phyloP scores from a whole-genome alignment of 768 basidiomycete genomes.

The Boletus vermiculosoides region DNA sequence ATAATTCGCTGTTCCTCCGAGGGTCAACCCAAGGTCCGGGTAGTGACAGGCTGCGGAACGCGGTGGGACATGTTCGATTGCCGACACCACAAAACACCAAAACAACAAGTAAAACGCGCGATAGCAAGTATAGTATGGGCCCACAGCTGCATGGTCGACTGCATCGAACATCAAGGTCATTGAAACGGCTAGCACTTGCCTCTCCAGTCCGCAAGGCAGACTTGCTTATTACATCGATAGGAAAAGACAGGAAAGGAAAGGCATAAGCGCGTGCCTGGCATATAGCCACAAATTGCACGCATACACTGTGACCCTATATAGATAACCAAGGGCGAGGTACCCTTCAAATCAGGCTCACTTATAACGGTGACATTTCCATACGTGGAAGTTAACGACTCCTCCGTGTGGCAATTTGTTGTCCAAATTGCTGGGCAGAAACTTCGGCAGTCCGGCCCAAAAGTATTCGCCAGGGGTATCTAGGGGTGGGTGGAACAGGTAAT shows the following conservation, averaged over 20 bases:
- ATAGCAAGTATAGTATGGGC: slow-evolving; percentile 19
- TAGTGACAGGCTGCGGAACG: slow-evolving; percentile 10
- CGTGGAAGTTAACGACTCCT: slow-evolving; percentile 1
- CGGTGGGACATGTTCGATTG: slow-evolving; percentile 8
- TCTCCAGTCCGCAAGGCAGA: slow-evolving; percentile 10
- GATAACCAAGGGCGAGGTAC: slow-evolving; percentile 13
- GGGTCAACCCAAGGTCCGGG: slow-evolving; percentile 12
- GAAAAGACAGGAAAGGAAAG: slow-evolving; percentile 10
- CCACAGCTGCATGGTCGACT: slow-evolving; percentile 2
- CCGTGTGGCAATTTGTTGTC: slow-evolving; percentile 1
- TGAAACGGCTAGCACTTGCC: slow-evolving; percentile 5
- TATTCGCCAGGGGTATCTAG: slow-evolving; percentile 16
- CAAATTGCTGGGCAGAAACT: slow-evolving; percentile 1
- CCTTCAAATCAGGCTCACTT: slow-evolving; percentile 5
- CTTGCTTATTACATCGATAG: slow-evolving; percentile 4
- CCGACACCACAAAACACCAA: slow-evolving; percentile 7
- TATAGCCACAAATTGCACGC: slow-evolving; percentile 10
- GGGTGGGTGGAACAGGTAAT: slow-evolving; percentile 8
- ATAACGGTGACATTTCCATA: slow-evolving; percentile 13
- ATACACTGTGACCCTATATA: slow-evolving; percentile 9
- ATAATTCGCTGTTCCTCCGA: slow-evolving; percentile 1
- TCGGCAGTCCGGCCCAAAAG: slow-evolving; percentile 14
- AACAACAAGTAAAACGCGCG: background rate
- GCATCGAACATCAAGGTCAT: slow-evolving; percentile 12
- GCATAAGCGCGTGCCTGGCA: slow-evolving; percentile 17